Percentiles rank a stretch among this genome's conserved stretches.
Evolutionary conservation across 2,329 filamentous ascomycete genomes (phyloP).

Genomic region (Aspergillus sojae): DNA sequence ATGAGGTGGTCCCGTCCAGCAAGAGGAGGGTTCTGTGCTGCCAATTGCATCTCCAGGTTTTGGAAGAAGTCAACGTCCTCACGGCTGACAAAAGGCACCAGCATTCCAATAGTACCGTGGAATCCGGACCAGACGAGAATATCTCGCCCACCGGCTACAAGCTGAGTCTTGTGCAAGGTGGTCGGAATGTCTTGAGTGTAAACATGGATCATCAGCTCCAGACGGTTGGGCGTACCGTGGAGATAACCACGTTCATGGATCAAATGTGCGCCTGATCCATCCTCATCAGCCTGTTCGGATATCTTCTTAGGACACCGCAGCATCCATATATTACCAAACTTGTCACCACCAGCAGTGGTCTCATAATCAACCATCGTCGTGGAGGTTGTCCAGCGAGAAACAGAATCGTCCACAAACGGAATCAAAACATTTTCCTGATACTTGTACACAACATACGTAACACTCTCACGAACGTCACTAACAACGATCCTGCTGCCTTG

Average conservation of each 20-base stretch:
- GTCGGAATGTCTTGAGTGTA: slow-evolving; percentile 92
- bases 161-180: slow-evolving; percentile 81
- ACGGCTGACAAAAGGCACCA: slow-evolving; percentile 87
- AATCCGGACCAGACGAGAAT: slow-evolving; percentile 91
- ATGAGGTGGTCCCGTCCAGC: slow-evolving; percentile 94
- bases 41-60: slow-evolving; percentile 83
- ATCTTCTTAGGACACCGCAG: slow-evolving; percentile 83
- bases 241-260: slow-evolving; percentile 87
- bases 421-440: slow-evolving; percentile 87
- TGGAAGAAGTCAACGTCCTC: slow-evolving; percentile 99
- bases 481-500: slow-evolving; percentile 90
- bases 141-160: slow-evolving; percentile 89
- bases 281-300: slow-evolving; percentile 88
- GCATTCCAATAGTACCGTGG: slow-evolving; percentile 89
- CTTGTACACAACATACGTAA: slow-evolving; percentile 94
- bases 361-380: slow-evolving; percentile 97
- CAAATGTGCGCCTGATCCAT: slow-evolving; percentile 87
- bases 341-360: slow-evolving; percentile 90
- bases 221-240: slow-evolving; percentile 81
- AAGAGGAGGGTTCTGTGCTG: slow-evolving; percentile 82
- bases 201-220: slow-evolving; percentile 84
- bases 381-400: slow-evolving; percentile 87
- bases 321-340: slow-evolving; percentile 96
- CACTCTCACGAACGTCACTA: slow-evolving; percentile 87
- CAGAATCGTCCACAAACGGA: slow-evolving; percentile 86